Evolutionary conservation across 805 yeast genomes (phyloP).

Genomic region (Kodamaea fukazawae): DNA sequence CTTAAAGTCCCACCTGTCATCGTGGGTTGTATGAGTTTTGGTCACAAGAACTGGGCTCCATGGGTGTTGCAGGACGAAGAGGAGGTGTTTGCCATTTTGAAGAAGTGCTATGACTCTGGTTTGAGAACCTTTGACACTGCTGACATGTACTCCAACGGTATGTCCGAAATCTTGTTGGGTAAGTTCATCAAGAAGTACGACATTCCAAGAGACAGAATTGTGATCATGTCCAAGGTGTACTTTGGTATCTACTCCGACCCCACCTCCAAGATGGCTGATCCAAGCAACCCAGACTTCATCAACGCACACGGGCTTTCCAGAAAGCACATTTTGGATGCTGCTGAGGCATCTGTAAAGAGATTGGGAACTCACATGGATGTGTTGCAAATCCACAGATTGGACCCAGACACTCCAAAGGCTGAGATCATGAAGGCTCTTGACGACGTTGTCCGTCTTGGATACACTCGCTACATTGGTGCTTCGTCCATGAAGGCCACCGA

Average conservation of each 20-base stretch:
- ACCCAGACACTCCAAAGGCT: slow-evolving; percentile 44
- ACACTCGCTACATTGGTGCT: slow-evolving; percentile 58
- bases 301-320: slow-evolving; percentile 43
- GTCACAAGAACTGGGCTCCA: slow-evolving; percentile 40
- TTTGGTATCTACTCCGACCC: slow-evolving; percentile 11
- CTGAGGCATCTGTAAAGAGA: slow-evolving; percentile 39
- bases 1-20: slow-evolving; percentile 47
- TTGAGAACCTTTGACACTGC: slow-evolving; percentile 52
- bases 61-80: slow-evolving; percentile 51
- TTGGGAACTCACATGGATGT: slow-evolving; percentile 55
- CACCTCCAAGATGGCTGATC: slow-evolving; percentile 1
- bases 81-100: slow-evolving; percentile 40
- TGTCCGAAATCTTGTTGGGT: slow-evolving; percentile 49
- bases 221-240: slow-evolving; percentile 48
- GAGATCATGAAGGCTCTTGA: slow-evolving; percentile 59
- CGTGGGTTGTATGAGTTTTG: slow-evolving; percentile 57
- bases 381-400: slow-evolving; percentile 56
- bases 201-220: slow-evolving; percentile 53
- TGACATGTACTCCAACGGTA: slow-evolving; percentile 46
- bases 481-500: slow-evolving; percentile 58
- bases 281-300: slow-evolving; percentile 7
- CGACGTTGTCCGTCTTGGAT: slow-evolving; percentile 46
- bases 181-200: slow-evolving; percentile 50
- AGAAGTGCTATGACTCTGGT: slow-evolving; percentile 44
- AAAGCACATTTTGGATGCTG: slow-evolving; percentile 49